Evolutionary conservation across 441 rosid species (phyloP), one percentile per base, ranked within the genome.

Genomic region (Aleurites moluccanus): DNA sequence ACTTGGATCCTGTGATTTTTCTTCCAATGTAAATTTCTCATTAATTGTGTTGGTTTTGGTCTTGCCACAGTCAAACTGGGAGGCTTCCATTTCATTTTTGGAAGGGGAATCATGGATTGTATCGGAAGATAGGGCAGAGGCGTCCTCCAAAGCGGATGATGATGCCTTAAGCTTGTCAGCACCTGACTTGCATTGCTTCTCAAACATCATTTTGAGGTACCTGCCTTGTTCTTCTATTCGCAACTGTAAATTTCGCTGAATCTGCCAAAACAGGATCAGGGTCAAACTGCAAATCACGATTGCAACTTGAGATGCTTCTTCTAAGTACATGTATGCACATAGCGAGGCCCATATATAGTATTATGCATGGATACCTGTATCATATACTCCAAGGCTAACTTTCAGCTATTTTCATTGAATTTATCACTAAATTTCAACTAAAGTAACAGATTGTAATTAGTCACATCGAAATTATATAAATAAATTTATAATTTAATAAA

Each of bases 221-320:
- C 86, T 90, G 75, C 99, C 99, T 81, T 94, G 97, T 85, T 94
- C 97, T 86, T 94, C 97, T 80, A 94, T 91, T 27, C 90, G 89
- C 79, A 95, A 83, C 87, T 95, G 99, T 75, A 95, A 81, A 80
- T 86, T 95, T 82, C 98, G 88, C 87, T 92, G 98, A 60, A 95
- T 95, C 99, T 94, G 89, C 73, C 47, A 59, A 69, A 75, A 77
- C 64, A 65, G 64, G 15, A 27, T 50, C 40, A 71, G 63, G 14
- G 59, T 52, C 42, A 61, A 50, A 69, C 70, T 56, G 50, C 42
- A 49, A 38, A 55, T 33, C 45, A 23, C 16, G 16, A 28, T 61
- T 5, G 69, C n/a, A 75, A 49, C 64, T n/a, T 53, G 4, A 68
- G 62, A 18, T 14, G 10, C 49, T 14, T 55, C 5, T 20, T 23